A percentile compares a stretch with the other conserved stretches of the same genome.
These are phyloP conservation scores for Cyclotella kingstonii DNA, from an alignment of 108 stramenopile genomes.

Conservation along the genomic window DNA sequence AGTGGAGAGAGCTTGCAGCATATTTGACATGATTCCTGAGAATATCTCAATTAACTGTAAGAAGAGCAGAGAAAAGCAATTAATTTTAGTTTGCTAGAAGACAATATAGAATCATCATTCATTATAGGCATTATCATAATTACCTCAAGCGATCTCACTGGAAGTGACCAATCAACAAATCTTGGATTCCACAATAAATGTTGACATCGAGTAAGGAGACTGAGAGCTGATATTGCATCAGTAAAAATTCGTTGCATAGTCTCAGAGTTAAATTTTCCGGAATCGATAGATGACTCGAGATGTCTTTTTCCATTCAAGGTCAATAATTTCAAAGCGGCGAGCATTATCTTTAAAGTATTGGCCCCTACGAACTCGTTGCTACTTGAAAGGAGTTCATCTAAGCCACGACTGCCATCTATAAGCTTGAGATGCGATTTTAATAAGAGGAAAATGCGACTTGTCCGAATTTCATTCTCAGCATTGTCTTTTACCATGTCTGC, in stretches of 20 bases:
- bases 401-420: constrained; percentile 25
- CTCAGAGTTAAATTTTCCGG: constrained; percentile 24
- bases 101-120: no score
- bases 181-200: constrained; percentile 32
- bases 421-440: constrained; percentile 20
- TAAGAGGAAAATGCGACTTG: constrained; percentile 17
- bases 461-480: constrained; percentile 20
- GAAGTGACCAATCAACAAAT: constrained; percentile 25
- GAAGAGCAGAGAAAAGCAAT: no score
- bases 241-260: constrained; percentile 6
- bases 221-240: constrained; percentile 19
- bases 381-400: constrained; percentile 24
- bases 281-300: constrained; percentile 18
- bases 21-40: constrained; percentile 11
- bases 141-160: constrained; percentile 19
- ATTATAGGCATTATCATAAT: background rate
- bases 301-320: constrained; percentile 10
- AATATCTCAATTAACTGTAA: constrained; percentile 20
- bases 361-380: background rate
- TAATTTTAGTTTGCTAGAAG: no score
- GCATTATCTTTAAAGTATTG: constrained; percentile 22
- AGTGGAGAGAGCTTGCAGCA: constrained; percentile 13
- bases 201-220: constrained; percentile 34
- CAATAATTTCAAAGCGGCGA: constrained; percentile 17
- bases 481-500: constrained; percentile 57